Percentiles rank a stretch among this genome's conserved stretches.
Evolutionary conservation across 2,329 filamentous ascomycete genomes (phyloP).

Genomic region (Nothomitra cinnamomea): DNA sequence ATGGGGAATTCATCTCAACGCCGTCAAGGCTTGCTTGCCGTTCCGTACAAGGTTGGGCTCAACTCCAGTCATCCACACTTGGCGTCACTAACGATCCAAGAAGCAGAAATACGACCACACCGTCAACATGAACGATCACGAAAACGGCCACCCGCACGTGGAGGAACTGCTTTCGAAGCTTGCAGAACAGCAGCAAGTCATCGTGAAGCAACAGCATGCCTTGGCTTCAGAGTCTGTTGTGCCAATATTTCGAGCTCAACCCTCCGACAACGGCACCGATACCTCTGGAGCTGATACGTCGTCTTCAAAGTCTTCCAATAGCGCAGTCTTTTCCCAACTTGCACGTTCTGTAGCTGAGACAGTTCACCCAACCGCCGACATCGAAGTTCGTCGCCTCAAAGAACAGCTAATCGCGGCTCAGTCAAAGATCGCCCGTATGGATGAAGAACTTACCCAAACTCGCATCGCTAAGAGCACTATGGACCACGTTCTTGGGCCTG

Average conservation of each 20-base stretch:
- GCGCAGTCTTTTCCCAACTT: background rate
- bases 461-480: slow-evolving; percentile 42
- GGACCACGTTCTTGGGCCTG: slow-evolving; percentile 35
- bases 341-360: background rate
- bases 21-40: background rate
- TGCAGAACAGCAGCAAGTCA: slow-evolving; percentile 45
- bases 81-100: slow-evolving; percentile 21
- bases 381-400: slow-evolving; percentile 50
- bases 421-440: slow-evolving; percentile 51
- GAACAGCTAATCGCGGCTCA: slow-evolving; percentile 54
- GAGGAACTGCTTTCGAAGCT: slow-evolving; percentile 59
- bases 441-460: slow-evolving; percentile 51
- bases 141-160: slow-evolving; percentile 21
- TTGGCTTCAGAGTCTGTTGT: slow-evolving; percentile 10
- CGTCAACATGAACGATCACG: slow-evolving; percentile 19
- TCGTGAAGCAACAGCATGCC: background rate
- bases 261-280: slow-evolving; percentile 20
- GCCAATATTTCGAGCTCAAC: background rate
- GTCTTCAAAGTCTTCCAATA: slow-evolving; percentile 1
- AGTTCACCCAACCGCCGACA: slow-evolving; percentile 13
- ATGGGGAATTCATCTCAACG: slow-evolving; percentile 2
- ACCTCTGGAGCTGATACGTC: background rate
- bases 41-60: slow-evolving; percentile 1
- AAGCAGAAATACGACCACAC: slow-evolving; percentile 30
- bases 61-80: background rate